These are phyloP conservation scores for Daldinia concentrica DNA, from an alignment of 495 filamentous ascomycete species.

Conservation along the genomic window DNA sequence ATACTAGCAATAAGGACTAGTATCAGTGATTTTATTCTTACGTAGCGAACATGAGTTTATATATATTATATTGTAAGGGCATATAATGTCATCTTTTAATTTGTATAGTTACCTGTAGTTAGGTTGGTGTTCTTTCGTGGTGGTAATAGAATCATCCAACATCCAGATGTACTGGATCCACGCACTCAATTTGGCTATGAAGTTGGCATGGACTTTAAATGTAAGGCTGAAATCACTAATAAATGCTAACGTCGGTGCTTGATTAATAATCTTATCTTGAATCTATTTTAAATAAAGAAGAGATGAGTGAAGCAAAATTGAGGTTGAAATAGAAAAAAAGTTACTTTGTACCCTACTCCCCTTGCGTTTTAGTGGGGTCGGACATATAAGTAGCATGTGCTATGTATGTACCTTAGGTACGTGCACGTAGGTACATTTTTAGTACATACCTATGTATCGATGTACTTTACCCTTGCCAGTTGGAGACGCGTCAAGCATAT, in stretches of 20 bases:
- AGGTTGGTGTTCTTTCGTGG: not conserved
- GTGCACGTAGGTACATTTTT: not conserved
- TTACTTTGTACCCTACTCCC: not conserved
- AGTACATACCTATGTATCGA: not conserved
- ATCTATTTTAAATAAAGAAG: no score
- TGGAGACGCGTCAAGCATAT: constrained; percentile 25
- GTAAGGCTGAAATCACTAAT: not conserved
- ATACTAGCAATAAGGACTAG: not conserved
- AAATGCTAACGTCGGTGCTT: no score
- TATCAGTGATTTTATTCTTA: not conserved
- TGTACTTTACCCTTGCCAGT: not conserved
- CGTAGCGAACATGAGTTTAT: not conserved
- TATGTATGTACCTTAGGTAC: constrained; percentile 3
- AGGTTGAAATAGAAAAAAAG: not conserved
- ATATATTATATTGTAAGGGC: not conserved
- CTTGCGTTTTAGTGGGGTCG: no score
- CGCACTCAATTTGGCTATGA: not conserved
- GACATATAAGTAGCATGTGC: not conserved
- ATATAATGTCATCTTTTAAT: not conserved
- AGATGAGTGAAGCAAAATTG: not conserved
- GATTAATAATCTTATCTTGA: no score
- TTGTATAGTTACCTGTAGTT: not conserved
- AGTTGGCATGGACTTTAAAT: not conserved
- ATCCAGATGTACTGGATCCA: not conserved
- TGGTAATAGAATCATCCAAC: not conserved